Conservation (phyloP, 148 eudicot species). For the Fallopia convolvulus region DNA sequence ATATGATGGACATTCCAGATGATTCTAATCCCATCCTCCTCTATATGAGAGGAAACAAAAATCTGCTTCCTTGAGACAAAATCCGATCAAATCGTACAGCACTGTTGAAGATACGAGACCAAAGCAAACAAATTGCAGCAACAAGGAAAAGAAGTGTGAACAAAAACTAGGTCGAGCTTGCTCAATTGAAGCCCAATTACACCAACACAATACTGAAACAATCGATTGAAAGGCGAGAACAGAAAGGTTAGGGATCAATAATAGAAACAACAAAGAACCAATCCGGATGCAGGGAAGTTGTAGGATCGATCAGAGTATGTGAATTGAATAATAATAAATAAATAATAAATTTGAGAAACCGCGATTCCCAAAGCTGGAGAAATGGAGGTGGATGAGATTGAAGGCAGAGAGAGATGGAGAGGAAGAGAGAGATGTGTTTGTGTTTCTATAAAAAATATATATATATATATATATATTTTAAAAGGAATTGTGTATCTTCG, state of each 20-base stretch:
- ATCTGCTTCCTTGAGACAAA: background rate
- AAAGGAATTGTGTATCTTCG: background rate
- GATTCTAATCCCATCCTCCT: constrained; percentile 5
- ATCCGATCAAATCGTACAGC: constrained; percentile 3
- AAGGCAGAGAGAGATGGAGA: background rate
- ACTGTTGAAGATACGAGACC: background rate
- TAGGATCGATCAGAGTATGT: constrained; percentile 3
- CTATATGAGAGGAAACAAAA: background rate
- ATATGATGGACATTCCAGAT: constrained; percentile 6
- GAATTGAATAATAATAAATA: background rate
- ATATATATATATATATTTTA: no score
- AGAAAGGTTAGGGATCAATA: constrained; percentile 1
- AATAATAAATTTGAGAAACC: background rate
- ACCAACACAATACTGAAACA: background rate
- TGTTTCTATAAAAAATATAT: background rate
- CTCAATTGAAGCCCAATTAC: background rate
- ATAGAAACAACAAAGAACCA: background rate
- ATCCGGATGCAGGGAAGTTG: background rate
- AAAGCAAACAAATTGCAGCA: background rate
- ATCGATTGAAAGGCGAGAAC: constrained; percentile 4
- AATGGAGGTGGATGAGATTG: constrained; percentile 7
- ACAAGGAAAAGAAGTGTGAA: background rate
- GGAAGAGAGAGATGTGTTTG: background rate
- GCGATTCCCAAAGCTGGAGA: constrained; percentile 1
- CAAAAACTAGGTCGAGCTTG: constrained; percentile 6